Conservation (phyloP, 2,329 filamentous ascomycete genomes). For the Epichloe sylvatica region DNA sequence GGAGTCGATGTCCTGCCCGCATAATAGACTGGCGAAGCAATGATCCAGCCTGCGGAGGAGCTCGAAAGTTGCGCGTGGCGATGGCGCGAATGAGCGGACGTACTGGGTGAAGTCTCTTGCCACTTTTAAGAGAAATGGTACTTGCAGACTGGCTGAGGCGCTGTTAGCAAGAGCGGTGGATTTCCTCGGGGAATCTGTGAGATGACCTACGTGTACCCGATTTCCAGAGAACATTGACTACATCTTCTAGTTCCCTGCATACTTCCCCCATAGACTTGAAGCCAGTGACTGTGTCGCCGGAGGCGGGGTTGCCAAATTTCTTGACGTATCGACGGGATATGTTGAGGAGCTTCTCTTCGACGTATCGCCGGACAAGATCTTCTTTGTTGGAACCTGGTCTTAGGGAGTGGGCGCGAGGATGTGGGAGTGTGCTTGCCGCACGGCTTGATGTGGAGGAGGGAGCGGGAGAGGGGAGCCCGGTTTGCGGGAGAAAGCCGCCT, state of each 20-base stretch:
- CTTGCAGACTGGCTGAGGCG: conserved; percentile 56
- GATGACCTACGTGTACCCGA: conserved; percentile 64
- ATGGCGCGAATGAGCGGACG: conserved; percentile 51
- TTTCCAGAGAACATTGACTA: conserved; percentile 75
- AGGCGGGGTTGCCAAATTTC: conserved; percentile 35
- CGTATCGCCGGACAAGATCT: conserved; percentile 43
- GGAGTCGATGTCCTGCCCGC: conserved; percentile 52
- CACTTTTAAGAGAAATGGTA: conserved; percentile 69
- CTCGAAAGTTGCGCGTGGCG: conserved; percentile 52
- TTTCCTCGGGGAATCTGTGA: not conserved
- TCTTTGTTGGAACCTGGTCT: conserved; percentile 45
- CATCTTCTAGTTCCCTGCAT: conserved; percentile 55
- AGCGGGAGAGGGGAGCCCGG: conserved; percentile 40
- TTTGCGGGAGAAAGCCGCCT: conserved; percentile 38
- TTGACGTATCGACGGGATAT: conserved; percentile 47
- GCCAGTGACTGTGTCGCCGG: conserved; percentile 34
- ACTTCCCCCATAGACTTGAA: conserved; percentile 53
- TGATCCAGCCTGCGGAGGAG: conserved; percentile 68
- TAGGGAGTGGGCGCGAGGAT: conserved; percentile 38
- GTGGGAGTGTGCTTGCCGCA: conserved; percentile 33
- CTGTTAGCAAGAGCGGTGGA: not conserved
- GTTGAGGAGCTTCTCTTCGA: conserved; percentile 37
- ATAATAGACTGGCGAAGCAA: conserved; percentile 64
- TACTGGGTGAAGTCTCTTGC: conserved; percentile 60
- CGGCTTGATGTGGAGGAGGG: conserved; percentile 34